Evolutionary conservation across 192 early-diverging fungal species (phyloP).

Genomic region (Linnemannia hyalina): DNA sequence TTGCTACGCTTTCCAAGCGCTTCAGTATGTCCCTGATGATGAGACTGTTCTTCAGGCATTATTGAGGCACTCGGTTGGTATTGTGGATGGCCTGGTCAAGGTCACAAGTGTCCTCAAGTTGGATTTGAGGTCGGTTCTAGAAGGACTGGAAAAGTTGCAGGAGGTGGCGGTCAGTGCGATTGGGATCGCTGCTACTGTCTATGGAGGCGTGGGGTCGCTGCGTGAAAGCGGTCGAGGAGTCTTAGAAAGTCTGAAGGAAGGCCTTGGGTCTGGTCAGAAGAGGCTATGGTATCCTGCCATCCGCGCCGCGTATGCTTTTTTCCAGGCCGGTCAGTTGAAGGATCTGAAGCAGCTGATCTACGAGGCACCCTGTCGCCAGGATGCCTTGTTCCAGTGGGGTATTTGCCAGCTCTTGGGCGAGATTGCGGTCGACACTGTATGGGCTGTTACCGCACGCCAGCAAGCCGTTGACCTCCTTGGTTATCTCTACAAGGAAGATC

Average conservation of each 20-base stretch:
- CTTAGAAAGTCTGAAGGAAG: not conserved
- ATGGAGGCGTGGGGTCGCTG: not conserved
- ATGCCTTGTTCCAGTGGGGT: conserved; percentile 1
- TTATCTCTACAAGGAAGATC: not conserved
- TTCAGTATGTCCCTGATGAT: not conserved
- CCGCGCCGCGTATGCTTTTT: not conserved
- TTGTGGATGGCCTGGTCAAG: not conserved
- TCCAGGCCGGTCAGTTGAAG: not conserved
- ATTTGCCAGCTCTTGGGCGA: not conserved
- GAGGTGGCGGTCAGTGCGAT: not conserved
- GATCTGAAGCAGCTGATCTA: not conserved
- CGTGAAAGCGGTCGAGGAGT: not conserved
- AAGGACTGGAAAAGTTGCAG: not conserved
- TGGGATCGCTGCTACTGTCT: not conserved
- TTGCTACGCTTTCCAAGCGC: not conserved
- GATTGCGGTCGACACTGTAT: not conserved
- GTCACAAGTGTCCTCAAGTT: not conserved
- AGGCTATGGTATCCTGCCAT: not conserved
- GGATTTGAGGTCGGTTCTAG: not conserved
- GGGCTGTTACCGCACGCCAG: not conserved
- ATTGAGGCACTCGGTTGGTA: not conserved
- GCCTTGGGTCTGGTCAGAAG: not conserved
- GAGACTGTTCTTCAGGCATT: not conserved
- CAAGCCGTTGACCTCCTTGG: not conserved
- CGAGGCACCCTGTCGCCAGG: not conserved